phyloP scores from a whole-genome alignment of 2,329 filamentous ascomycete genomes.

The Lizonia empirigonia region DNA sequence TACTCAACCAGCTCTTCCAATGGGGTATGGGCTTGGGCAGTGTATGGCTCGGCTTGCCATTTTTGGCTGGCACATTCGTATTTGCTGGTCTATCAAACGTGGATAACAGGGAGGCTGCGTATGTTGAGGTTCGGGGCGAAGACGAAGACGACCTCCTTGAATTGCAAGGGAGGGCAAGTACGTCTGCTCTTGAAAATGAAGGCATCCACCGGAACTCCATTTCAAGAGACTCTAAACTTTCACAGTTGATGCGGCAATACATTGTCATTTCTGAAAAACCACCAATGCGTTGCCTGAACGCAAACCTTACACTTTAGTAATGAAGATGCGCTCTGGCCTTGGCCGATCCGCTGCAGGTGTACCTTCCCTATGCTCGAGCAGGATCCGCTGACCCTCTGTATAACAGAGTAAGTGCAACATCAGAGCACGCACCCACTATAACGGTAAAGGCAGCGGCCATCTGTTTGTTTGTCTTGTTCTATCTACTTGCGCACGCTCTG shows the following conservation, averaged over 20 bases:
- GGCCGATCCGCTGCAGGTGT: background rate
- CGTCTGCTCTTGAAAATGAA: slow-evolving; percentile 19
- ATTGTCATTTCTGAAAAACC: background rate
- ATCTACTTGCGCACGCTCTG: background rate
- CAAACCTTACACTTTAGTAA: too few relatives aligned
- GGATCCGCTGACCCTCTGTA: background rate
- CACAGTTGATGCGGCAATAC: background rate
- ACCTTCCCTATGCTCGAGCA: background rate
- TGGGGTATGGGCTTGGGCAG: slow-evolving; percentile 54
- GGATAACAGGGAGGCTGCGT: slow-evolving; percentile 27
- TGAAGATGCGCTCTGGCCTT: background rate
- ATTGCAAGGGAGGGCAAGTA: slow-evolving; percentile 17
- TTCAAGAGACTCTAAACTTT: slow-evolving; percentile 3
- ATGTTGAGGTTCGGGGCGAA: slow-evolving; percentile 26
- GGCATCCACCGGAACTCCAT: slow-evolving; percentile 5
- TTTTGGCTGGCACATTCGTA: slow-evolving; percentile 31
- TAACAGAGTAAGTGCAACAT: background rate
- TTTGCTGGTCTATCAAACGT: slow-evolving; percentile 33
- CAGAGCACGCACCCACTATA: background rate
- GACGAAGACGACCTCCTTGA: slow-evolving; percentile 18
- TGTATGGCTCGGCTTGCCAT: slow-evolving; percentile 57
- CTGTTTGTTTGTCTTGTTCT: background rate
- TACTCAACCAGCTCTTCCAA: slow-evolving; percentile 55
- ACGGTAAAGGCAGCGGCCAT: background rate
- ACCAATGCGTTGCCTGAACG: background rate